phyloP scores from a whole-genome alignment of 148 eudicot species.

The Rhododendron griersonianum region DNA sequence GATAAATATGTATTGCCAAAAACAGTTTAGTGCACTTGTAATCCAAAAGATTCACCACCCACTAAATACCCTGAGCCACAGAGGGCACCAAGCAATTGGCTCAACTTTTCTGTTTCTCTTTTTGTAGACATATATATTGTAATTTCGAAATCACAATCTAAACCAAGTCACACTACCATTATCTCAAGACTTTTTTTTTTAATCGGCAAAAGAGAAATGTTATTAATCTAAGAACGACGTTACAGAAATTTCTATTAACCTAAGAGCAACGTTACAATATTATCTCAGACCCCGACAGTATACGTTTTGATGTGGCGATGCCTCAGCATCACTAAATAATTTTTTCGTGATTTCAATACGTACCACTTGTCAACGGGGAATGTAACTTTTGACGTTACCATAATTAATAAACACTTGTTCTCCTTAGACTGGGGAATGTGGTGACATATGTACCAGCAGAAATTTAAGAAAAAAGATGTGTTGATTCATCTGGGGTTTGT shows the following conservation, averaged over 20 bases:
- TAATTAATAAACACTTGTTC: not conserved
- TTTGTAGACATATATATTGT: not conserved
- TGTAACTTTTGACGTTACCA: not conserved
- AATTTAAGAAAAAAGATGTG: not conserved
- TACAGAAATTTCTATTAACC: too few species aligned
- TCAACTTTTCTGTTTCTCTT: not conserved
- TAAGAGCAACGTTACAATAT: too few species aligned
- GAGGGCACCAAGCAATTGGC: not conserved
- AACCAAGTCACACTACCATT: not conserved
- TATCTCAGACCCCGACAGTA: not conserved
- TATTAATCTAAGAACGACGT: too few species aligned
- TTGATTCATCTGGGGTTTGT: not conserved
- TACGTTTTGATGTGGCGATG: not conserved
- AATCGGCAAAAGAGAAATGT: too few species aligned
- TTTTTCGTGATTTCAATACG: not conserved
- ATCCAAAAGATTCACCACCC: not conserved
- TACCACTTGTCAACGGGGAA: not conserved
- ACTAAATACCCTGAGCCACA: not conserved
- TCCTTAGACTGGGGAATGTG: not conserved
- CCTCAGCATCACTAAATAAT: not conserved
- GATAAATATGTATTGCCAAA: not conserved
- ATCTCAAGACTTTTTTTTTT: not conserved
- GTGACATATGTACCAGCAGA: not conserved
- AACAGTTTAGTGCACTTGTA: not conserved
- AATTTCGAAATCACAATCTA: not conserved